phyloP scores from a whole-genome alignment of 352 stramenopile species.

The Pythium dissimile region DNA sequence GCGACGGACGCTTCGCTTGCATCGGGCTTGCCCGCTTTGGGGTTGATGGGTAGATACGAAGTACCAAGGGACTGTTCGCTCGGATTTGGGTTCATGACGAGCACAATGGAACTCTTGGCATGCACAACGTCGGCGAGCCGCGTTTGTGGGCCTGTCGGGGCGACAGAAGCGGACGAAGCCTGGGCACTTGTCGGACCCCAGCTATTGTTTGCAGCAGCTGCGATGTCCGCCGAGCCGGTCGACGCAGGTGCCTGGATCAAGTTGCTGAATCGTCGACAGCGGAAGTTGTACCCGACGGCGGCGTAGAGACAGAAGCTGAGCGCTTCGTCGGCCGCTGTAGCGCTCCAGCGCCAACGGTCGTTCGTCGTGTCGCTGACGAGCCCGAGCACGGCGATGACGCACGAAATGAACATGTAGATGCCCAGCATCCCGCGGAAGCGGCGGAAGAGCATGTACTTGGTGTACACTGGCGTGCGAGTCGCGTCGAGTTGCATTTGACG shows the following conservation, averaged over 20 bases:
- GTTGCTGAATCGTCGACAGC: constrained; percentile 52
- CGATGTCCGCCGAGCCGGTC: not conserved
- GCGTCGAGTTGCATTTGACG: constrained; percentile 47
- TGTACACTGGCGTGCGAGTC: constrained; percentile 51
- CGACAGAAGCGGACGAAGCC: constrained; percentile 14
- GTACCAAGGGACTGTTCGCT: constrained; percentile 24
- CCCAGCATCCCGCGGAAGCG: constrained; percentile 44
- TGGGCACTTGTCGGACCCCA: not conserved
- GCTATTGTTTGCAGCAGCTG: not conserved
- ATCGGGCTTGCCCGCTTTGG: constrained; percentile 1
- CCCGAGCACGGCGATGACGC: constrained; percentile 35
- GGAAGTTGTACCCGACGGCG: constrained; percentile 51
- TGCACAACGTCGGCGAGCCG: constrained; percentile 1
- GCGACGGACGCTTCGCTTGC: not conserved
- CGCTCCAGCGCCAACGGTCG: constrained; percentile 31
- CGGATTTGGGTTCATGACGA: constrained; percentile 24
- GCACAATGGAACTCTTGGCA: constrained; percentile 20
- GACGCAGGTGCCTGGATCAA: constrained; percentile 29
- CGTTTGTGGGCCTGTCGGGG: constrained; percentile 2
- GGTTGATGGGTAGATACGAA: constrained; percentile 24
- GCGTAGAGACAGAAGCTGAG: constrained; percentile 43
- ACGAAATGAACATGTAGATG: constrained; percentile 53
- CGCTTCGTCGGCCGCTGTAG: constrained; percentile 33
- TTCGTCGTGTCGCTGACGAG: constrained; percentile 40
- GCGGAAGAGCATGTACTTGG: constrained; percentile 61